Evolutionary conservation across 345 rosid species (phyloP), one percentile per base, ranked within the genome.

Genomic region (Sisymbrium irio): DNA sequence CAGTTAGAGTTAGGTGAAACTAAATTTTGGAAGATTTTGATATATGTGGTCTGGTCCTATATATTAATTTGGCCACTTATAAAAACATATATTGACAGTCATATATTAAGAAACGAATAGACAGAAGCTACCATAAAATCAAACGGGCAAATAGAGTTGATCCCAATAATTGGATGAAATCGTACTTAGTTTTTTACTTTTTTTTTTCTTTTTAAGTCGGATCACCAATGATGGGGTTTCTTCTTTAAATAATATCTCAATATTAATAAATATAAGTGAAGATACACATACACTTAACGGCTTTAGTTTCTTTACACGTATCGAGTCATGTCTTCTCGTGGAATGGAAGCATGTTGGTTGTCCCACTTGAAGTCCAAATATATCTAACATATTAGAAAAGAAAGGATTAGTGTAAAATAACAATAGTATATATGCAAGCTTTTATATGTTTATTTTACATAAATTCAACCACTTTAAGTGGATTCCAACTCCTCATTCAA

Each of bases 401-500:
- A 14, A 63, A n/a, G 15, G 51, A 64, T 45, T 55, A 71, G 33
- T 61, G 64, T 62, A 70, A 64, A 39, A 37, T 46, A 56, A 36
- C 35, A 64, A 62, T 62, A 56, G 4, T 56, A 47, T 53, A 35
- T 14, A 13, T 69, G 30, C 13, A n/a, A 58, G 14, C 20, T 54
- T 68, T 27, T 69, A 19, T 45, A 39, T 76, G 51, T 57, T 64
- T 70, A 9, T 64, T 63, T 63, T 44, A 62, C 66, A 71, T 63
- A n/a, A 70, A 58, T 49, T 77, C 20, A 80, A 77, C 81, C 85
- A 81, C 82, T 82, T 79, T 42, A 80, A 85, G 93, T 92, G 98
- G 97, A 86, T 81, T 87, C 98, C 95, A 88, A 90, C 98, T 90
- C 97, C 86, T 82, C 89, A 79, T 87, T 86, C 86, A 86, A 87